phyloP scores from a whole-genome alignment of 1,284 basidiomycete species.

The Sanghuangporus weigelae region DNA sequence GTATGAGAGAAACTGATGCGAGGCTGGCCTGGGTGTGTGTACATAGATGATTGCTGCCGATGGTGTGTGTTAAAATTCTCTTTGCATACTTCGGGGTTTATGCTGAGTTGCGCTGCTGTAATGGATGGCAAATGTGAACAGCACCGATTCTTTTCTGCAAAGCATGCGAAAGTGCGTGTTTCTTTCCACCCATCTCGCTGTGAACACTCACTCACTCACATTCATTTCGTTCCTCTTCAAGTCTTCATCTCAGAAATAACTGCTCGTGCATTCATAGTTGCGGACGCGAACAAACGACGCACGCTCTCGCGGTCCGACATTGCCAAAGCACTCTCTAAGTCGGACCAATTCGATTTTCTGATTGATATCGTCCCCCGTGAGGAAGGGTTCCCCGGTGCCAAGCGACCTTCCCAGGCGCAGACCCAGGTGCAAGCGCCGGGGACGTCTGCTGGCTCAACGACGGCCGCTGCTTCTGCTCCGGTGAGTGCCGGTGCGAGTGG shows the following conservation, averaged over 20 bases:
- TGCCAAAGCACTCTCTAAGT: constrained; percentile 82
- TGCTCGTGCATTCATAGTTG: constrained; percentile 88
- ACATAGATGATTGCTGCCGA: constrained; percentile 92
- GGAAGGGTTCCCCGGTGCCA: constrained; percentile 33
- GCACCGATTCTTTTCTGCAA: constrained; percentile 94
- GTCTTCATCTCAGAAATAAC: constrained; percentile 96
- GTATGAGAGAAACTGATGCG: not conserved
- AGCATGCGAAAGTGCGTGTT: constrained; percentile 87
- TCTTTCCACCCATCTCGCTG: constrained; percentile 1
- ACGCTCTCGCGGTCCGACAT: constrained; percentile 90
- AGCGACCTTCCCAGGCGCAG: not conserved
- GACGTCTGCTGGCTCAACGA: not conserved
- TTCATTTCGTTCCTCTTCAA: constrained; percentile 29
- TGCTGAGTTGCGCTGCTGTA: not conserved
- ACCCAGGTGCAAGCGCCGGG: not conserved
- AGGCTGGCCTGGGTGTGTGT: too few relatives aligned
- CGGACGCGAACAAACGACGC: constrained; percentile 88
- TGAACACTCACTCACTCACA: not conserved
- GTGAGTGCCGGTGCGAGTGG: not conserved
- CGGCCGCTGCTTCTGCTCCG: not conserved
- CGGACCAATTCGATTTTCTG: constrained; percentile 90
- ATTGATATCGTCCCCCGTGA: constrained; percentile 90
- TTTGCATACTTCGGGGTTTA: not conserved
- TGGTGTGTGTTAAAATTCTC: constrained; percentile 42
- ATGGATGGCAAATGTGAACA: constrained; percentile 26